Base-by-base conservation (phyloP, 768 basidiomycete species). In the Hemileccinum impolitum region DNA sequence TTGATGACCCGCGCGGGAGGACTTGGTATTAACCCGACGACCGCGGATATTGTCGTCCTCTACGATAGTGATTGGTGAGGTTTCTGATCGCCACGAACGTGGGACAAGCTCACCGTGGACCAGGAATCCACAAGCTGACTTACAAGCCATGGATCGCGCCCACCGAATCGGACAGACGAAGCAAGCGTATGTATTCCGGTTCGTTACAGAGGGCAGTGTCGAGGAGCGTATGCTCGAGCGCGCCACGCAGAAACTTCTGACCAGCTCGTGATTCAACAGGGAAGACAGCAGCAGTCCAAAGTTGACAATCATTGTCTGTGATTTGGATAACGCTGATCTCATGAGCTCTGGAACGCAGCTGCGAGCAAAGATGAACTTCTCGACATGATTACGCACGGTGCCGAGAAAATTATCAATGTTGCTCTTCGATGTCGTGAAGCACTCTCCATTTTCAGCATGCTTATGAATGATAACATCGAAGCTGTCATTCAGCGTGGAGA, bases 81-180 rank as follows among this genome's bases (percentile, higher is more conserved):
- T 35, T 14, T 32, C n/a, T 54, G 21, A 25, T 18, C 12, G 9
- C 7, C 26, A 9, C 21, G 21, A 25, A 47, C 9, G 15, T 25
- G 23, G 10, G 19, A n/a, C 6, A 3, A 30, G 13, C 48, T 54
- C n/a, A 60, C 43, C 39, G 18, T 23, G 39, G 6, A 17, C 56
- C 35, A 92, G 88, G 93, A 99, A 98, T 67, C 95, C 96, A 2
- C 96, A 99, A 71, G 96, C 95, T 2, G 96, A 99, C 73, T 70
- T 99, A 39, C 96, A 99, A 66, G 96, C 96, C 5, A 97, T 96
- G 95, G 94, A 98, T 63, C 89, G 93, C 49, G 94, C 94, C 0
- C 94, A 95, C 72, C 89, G 93, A 48, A 95, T 95, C 53, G 94
- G 94, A 3, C 94, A 97, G 71, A 95, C 90, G 39, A 97, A 95